Evolutionary conservation across 164 flowering plant species (phyloP).

Genomic region (Magnolia sinica): DNA sequence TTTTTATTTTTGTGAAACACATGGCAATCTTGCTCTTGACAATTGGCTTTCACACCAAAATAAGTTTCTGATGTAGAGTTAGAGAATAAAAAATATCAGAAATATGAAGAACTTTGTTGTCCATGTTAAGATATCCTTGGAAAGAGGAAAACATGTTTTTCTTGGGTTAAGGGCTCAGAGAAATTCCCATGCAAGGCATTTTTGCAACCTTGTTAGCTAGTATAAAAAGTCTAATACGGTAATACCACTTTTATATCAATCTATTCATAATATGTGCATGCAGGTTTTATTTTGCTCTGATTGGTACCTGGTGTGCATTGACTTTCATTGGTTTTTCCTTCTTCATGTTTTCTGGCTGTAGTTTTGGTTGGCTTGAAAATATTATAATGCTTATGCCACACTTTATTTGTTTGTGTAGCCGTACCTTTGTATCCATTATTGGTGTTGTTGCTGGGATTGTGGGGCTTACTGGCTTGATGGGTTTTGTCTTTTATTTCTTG

Average conservation of each 20-base stretch:
- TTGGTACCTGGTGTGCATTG: neutral
- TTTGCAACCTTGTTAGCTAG: neutral
- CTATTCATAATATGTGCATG: neutral
- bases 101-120: no score
- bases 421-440: conserved; percentile 93
- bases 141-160: neutral
- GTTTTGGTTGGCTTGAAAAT: neutral
- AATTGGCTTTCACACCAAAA: no score
- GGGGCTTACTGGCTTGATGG: conserved; percentile 79
- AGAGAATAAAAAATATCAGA: no score
- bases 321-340: neutral
- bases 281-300: neutral
- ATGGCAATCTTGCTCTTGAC: no score
- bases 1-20: no score
- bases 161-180: neutral
- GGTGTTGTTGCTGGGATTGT: conserved; percentile 92
- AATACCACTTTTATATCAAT: no score
- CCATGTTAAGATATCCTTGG: no score
- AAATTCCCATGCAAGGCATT: neutral
- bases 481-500: conserved; percentile 77
- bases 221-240: no score
- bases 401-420: conserved; percentile 50
- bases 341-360: neutral
- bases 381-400: neutral
- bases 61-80: no score